These are phyloP conservation scores for Wickerhamiella vanderwaltii DNA, from an alignment of 805 yeast genomes.

Conservation along the genomic window DNA sequence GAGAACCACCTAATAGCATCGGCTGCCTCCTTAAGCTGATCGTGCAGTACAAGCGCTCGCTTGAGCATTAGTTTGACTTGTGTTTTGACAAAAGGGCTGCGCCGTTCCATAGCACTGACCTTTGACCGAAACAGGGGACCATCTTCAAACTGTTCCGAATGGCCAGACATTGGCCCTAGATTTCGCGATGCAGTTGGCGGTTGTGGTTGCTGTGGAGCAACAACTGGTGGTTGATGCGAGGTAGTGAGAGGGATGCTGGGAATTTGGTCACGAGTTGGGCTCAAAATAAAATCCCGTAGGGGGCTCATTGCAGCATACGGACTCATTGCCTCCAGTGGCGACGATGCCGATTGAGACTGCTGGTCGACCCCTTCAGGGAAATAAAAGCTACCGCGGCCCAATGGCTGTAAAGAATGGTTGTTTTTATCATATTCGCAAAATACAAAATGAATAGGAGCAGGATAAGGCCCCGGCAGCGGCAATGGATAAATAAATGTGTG, in stretches of 20 bases:
- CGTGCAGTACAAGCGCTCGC: slow-evolving; percentile 26
- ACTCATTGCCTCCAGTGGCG: slow-evolving; percentile 7
- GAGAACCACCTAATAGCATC: slow-evolving; percentile 29
- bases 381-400: slow-evolving; percentile 28
- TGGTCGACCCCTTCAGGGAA: slow-evolving; percentile 19
- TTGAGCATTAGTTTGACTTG: slow-evolving; percentile 30
- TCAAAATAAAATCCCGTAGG: slow-evolving; percentile 2
- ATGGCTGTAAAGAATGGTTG: slow-evolving; percentile 25
- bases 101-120: slow-evolving; percentile 29
- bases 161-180: slow-evolving; percentile 11
- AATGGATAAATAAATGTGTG: slow-evolving; percentile 23
- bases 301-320: slow-evolving; percentile 12
- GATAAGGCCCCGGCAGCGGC: slow-evolving; percentile 6
- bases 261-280: slow-evolving; percentile 1
- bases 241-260: slow-evolving; percentile 3
- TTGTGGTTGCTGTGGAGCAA: background rate
- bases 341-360: background rate
- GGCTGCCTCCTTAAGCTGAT: slow-evolving; percentile 25
- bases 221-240: background rate
- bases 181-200: background rate
- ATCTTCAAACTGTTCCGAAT: slow-evolving; percentile 31
- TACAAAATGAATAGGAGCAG: slow-evolving; percentile 27
- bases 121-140: slow-evolving; percentile 36
- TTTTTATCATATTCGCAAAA: slow-evolving; percentile 31
- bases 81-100: slow-evolving; percentile 26